These are phyloP conservation scores for Bretziella fagacearum DNA, from an alignment of 2,329 filamentous ascomycete species.

Conservation along the genomic window DNA sequence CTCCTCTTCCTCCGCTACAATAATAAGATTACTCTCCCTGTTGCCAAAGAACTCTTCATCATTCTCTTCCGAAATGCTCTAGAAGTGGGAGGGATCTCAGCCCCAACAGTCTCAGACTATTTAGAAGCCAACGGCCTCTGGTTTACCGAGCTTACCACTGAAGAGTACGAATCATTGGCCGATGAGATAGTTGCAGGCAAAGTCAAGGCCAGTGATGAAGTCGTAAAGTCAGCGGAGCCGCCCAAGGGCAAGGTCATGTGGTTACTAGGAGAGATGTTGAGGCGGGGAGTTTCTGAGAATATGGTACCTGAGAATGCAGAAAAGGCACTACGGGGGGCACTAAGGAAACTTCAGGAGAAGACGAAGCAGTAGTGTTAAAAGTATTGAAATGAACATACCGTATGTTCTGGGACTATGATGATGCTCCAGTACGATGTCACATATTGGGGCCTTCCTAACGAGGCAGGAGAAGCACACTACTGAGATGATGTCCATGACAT, in stretches of 20 bases:
- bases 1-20: constrained; percentile 32
- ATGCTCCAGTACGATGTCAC: too few species aligned
- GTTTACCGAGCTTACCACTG: constrained; percentile 33
- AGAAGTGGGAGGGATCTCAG: constrained; percentile 26
- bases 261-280: constrained; percentile 42
- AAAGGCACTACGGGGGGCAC: constrained; percentile 24
- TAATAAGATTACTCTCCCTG: constrained; percentile 35
- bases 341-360: constrained; percentile 3
- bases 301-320: constrained; percentile 38
- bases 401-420: too few species aligned
- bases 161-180: constrained; percentile 34
- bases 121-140: constrained; percentile 33
- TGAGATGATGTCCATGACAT: too few species aligned
- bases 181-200: constrained; percentile 27
- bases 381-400: neutral
- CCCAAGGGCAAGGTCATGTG: constrained; percentile 45
- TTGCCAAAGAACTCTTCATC: constrained; percentile 36
- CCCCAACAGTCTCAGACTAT: constrained; percentile 31
- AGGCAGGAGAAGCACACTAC: too few species aligned
- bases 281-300: constrained; percentile 33
- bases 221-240: constrained; percentile 31
- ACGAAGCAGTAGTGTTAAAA: neutral
- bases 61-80: constrained; percentile 8
- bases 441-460: too few species aligned
- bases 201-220: constrained; percentile 25